Evolutionary conservation across 352 stramenopile genomes (phyloP), one percentile per base, ranked within the genome.

Genomic region (Phytophthora tubulina): DNA sequence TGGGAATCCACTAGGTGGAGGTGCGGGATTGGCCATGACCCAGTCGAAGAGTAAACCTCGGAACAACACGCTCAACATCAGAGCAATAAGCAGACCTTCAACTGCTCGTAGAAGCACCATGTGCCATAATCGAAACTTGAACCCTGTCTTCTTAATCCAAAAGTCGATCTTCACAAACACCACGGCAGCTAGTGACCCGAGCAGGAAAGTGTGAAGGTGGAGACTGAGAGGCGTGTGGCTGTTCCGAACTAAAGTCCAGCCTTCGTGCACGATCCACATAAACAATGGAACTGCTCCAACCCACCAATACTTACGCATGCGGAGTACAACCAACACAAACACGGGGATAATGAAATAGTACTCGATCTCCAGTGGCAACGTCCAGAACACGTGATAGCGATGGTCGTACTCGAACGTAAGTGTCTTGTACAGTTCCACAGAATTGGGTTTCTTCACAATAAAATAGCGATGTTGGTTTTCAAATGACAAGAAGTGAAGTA

Each of bases 351-450:
- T 27, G 45, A 80, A 85, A 53, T 85, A 82, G 63, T 81, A 82
- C 36, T 46, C 46, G 36, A 85, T 82, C 63, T 85, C 75, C 15
- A 89, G 60, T 0, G 79, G 79, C 17, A 89, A 69, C 15, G 82
- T 80, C 81, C 82, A 89, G 32, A 89, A 80, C 11, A 89, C 73
- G 46, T 80, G 70, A 32, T 72, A 80, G 8, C 75, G 82, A 13
- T 70, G 75, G 8, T 71, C 52, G 4, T 70, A 67, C 13, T 74
- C 51, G 50, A 87, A 85, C 3, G 61, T 68, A 10, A 88, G 73
- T 32, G 81, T 80, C 17, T 83, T 66, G 17, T 65, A 67, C 31
- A 83, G 42, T 3, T 78, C 44, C 38, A 74, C 84, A 15, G 76
- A 41, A 11, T 67, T 63, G 0, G 69, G 64, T 7, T 77, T 53